Evolutionary conservation across 352 stramenopile species (phyloP).

Genomic region (Blastocystis sp.): DNA sequence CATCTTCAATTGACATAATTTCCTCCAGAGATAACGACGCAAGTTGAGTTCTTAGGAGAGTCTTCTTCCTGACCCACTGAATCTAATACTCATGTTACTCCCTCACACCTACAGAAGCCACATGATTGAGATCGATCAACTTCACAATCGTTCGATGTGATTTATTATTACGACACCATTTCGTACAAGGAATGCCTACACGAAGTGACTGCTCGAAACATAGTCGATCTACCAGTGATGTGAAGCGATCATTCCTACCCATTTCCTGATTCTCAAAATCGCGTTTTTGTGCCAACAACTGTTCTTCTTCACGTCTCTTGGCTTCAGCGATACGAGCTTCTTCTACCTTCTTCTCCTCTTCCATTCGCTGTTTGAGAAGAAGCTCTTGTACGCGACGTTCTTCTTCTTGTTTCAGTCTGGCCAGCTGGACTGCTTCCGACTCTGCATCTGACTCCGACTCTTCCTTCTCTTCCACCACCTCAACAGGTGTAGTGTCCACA

Average conservation of each 20-base stretch:
- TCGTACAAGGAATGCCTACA: conserved; percentile 24
- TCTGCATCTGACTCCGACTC: not conserved
- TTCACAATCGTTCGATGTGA: conserved; percentile 32
- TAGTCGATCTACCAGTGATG: conserved; percentile 14
- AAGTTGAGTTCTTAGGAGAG: not conserved
- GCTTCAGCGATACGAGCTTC: not conserved
- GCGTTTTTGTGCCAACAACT: not conserved
- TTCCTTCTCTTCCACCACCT: not conserved
- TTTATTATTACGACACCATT: not conserved
- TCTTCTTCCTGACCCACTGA: conserved; percentile 35
- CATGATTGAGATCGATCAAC: not conserved
- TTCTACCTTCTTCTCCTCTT: not conserved
- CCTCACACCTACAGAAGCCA: not conserved
- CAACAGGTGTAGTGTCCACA: not conserved
- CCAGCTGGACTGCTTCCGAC: not conserved
- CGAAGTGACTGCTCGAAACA: not conserved
- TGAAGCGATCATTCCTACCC: not conserved
- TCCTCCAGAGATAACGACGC: not conserved
- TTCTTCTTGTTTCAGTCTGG: not conserved
- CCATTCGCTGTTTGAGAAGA: not conserved
- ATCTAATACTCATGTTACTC: conserved; percentile 8
- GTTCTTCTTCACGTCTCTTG: not conserved
- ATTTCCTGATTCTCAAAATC: not conserved
- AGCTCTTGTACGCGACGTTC: not conserved
- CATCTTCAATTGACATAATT: not conserved